Base-by-base conservation (phyloP, 441 rosid genomes). In the Eruca vesicaria region DNA sequence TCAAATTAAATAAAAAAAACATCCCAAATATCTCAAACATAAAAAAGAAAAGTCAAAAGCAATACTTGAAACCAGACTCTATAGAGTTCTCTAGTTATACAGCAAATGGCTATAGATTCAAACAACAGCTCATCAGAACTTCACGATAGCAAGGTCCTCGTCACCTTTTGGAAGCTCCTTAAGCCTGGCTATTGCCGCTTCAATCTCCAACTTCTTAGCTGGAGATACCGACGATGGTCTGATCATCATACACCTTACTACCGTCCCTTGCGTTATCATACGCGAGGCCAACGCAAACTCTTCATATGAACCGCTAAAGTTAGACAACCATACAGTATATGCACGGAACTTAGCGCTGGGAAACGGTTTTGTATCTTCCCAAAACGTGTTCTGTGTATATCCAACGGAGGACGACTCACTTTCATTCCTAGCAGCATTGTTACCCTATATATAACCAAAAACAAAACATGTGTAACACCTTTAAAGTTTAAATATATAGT, bases 331-430 rank as follows among this genome's bases (percentile, higher is more conserved):
- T 21, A 68, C 10, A 4, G 5, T 33, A 35, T 4, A 33, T 14
- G 16, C 72, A 20, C 33, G 3, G 19, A 68, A 33, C 9, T 3
- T 0, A 53, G 21, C 20, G 9, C 38, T 21, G 3, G 63, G 50
- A 18, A 68, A 55, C 12, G 50, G 72, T 33, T 55, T 68, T 14
- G 52, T 68, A 19, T 55, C 21, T 33, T 55, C 52, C 63, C 43
- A 55, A 55, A 33, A 35, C 52, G 6, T 14, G 21, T 55, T 55
- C 6, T 1, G 14, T 32, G 31, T 32, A 5, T 52, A 1, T 65
- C 56, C 69, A 65, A 5, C 9, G 7, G 48, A 67, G 12, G 63
- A 33, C n/a, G n/a, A n/a, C n/a, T 68, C 72, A 68, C 32, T 19
- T 55, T 55, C 52, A 2, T 55, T 3, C 23, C 9, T 9, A 16